Base-by-base conservation (phyloP, 2,329 filamentous ascomycete species). In the Aspergillus caelatus region DNA sequence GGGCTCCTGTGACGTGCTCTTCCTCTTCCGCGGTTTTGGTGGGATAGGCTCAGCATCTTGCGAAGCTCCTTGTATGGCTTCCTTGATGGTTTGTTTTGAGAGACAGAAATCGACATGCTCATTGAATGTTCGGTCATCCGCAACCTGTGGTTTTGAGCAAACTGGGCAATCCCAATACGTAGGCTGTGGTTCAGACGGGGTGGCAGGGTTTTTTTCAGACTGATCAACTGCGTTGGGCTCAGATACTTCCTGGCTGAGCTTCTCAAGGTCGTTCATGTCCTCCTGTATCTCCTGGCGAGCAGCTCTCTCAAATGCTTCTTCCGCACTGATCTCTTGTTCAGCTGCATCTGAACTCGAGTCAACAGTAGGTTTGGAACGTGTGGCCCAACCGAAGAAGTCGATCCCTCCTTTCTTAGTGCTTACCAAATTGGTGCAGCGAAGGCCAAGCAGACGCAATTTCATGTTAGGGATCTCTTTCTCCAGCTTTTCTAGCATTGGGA, bases 21-120 rank as follows among this genome's bases (percentile, higher is more conserved):
- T 79, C n/a, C 75, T 67, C 46, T 78, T 78, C 19, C 68, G 69
- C 43, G 59, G 52, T 53, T 53, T 69, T 58, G 39, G 21, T 5
- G 60, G 54, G 34, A 21, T 64, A 57, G 41, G 57, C 19, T 55
- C 64, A 46, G 53, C 63, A 67, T 66, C 72, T 62, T 32, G 73
- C 57, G 56, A 72, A 73, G 64, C 83, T 78, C 61, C 84, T 62
- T 92, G 89, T 1, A 95, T 89, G 0, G 88, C 90, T 71, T 97
- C 92, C 53, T 90, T 90, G 70, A 99, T 98, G 0, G 93, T 92
- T 72, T 91, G 88, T 61, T 89, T 85, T 0, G 94, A 97, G 1
- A 99, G 84, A 75, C 95, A 99, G 10, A 91, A 86, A 75, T 99
- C 95, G 58, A 99, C 93, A 73, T 99, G 95, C 62, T 91, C 87